phyloP scores from a whole-genome alignment of 2,329 filamentous ascomycete species.

The Xylogone sp. region DNA sequence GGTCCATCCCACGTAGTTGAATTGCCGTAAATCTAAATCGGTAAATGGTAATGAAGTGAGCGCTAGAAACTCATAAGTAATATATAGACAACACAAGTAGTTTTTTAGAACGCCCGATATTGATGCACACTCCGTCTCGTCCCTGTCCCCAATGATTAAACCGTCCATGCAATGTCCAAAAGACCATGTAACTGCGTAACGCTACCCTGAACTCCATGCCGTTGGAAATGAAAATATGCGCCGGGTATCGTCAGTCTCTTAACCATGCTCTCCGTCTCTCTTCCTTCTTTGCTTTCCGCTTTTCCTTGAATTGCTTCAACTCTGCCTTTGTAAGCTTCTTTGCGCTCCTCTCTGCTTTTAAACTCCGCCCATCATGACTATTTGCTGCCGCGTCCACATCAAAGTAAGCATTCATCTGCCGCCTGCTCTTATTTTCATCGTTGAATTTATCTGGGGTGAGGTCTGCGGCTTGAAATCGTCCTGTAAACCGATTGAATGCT shows the following conservation, averaged over 20 bases:
- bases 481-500: conserved; percentile 89
- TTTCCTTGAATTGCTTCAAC: conserved; percentile 87
- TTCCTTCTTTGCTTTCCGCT: conserved; percentile 83
- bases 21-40: no score
- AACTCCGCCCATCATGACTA: conserved; percentile 80
- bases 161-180: background rate
- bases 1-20: no score
- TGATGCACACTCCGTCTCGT: no score
- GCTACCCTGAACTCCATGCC: background rate
- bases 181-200: background rate
- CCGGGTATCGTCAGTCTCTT: conserved; percentile 57
- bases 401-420: conserved; percentile 93
- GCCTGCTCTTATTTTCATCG: conserved; percentile 79
- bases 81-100: no score
- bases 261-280: conserved; percentile 93
- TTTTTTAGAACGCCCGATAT: no score
- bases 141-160: no score
- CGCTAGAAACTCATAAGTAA: no score
- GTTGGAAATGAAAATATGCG: background rate
- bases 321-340: conserved; percentile 84
- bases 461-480: conserved; percentile 69
- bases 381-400: conserved; percentile 94
- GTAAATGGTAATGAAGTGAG: no score
- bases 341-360: conserved; percentile 84
- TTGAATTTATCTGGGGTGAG: conserved; percentile 72